Evolutionary conservation across 345 rosid genomes (phyloP), one percentile per base, ranked within the genome.

Genomic region (Populus euphratica): DNA sequence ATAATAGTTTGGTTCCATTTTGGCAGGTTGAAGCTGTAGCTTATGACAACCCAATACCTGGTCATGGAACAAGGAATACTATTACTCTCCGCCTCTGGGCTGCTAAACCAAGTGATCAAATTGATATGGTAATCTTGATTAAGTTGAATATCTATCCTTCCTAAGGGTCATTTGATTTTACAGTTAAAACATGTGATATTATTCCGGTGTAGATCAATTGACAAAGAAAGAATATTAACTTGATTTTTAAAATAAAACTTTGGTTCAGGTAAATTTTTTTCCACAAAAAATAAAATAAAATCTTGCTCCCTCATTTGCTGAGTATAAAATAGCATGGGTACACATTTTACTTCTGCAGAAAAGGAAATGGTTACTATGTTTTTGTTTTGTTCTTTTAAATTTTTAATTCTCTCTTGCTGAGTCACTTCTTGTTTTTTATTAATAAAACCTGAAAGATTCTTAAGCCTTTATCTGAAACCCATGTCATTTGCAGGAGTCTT

Each of bases 21-120:
- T 78, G 77, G 29, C 78, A 85, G 87, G 89, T 87, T 79, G 86
- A 85, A 75, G 89, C 88, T 69, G 87, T 87, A 73, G 89, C 87
- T 49, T 87, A 87, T 73, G 89, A 87, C 85, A 83, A 83, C 77
- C 89, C 89, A 62, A 83, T 87, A 73, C 89, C 89, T 68, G 89
- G 89, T 62, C 85, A 82, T 83, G 88, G 86, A 77, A 87, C 89
- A 81, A 83, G 87, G 74, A 87, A 81, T 70, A 85, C 89, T 5
- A 81, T 84, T 50, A 85, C 78, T 72, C 87, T 87, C 29, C 89
- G 89, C 62, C 86, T 87, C 27, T 87, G 89, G 88, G 86, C 89
- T 74, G 86, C 87, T 12, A 87, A 87, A 75, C 87, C 87, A 77
- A 86, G 88, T 69, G 88, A 81, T 77, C 82, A 71, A 50, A 77